Evolutionary conservation across 2,329 filamentous ascomycete species (phyloP), one percentile per base, ranked within the genome.

Genomic region (Metarhizium album): DNA sequence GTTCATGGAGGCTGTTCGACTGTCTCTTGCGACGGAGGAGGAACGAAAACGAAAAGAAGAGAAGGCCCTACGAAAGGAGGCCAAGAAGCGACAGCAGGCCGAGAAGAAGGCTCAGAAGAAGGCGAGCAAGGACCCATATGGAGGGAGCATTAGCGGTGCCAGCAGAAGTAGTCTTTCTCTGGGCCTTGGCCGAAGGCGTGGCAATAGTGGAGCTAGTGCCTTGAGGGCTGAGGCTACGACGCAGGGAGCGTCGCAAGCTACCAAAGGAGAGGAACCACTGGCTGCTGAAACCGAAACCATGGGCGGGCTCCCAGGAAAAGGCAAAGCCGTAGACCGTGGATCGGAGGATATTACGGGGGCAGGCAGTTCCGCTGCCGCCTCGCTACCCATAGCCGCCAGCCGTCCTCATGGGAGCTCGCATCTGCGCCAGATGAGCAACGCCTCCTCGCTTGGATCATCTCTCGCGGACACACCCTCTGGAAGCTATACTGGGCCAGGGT

Each of bases 1-100:
- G 93, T 90, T 97, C 74, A 89, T 93, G 76, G 93, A 98, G 66
- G 93, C 93, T 0, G 94, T 98, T 46, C 78, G 93, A 38, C 68
- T 95, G 29, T 95, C 90, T 46, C 73, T 98, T n/a, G 90, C 86
- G 0, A 84, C 88, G 1, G 93, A 98, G 64, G 91, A 97, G 61
- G 91, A 97, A 42, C 80, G 91, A n/a, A 86, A 89, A 58, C 84
- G 80, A 45, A 93, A 88, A 62, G 86, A 91, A 53, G 68, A 69
- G 40, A 71, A 71, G 56, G 62, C 61, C 4, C 43, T 64, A 14
- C 61, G 65, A 7, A 96, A 95, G 64, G 86, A 93, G 52, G 84
- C 85, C 1, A 96, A 95, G 72, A 89, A 84, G 60, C 80, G 81
- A 50, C 86, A 89, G 54, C 95, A 95, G 66, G 87, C 89, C 55